Percentiles rank a stretch among this genome's conserved stretches.
phyloP scores from a whole-genome alignment of 768 basidiomycete genomes.

The Lentinula guzmanii region DNA sequence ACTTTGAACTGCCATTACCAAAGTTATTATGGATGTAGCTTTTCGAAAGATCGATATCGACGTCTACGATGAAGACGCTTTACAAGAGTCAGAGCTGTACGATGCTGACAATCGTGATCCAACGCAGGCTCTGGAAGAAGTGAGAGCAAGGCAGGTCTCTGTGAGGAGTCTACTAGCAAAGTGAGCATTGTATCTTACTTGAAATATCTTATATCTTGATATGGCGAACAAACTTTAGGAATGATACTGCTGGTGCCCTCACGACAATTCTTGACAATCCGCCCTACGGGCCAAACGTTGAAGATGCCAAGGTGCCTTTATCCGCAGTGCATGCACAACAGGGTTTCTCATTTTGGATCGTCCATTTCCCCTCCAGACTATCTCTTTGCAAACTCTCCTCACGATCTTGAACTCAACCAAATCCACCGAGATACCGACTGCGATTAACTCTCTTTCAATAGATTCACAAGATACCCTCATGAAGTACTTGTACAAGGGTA shows the following conservation, averaged over 20 bases:
- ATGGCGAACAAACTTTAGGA: constrained; percentile 34
- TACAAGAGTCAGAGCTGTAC: constrained; percentile 82
- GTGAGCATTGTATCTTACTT: constrained; percentile 35
- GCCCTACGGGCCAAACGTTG: constrained; percentile 84
- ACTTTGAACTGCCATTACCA: too few relatives aligned
- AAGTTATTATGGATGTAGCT: constrained; percentile 3
- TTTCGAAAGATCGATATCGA: constrained; percentile 97
- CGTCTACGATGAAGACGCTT: constrained; percentile 83
- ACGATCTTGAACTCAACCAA: constrained; percentile 94
- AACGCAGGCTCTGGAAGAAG: constrained; percentile 64
- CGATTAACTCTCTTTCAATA: constrained; percentile 66
- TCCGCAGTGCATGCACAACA: not conserved
- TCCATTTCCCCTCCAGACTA: constrained; percentile 38
- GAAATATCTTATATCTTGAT: not conserved
- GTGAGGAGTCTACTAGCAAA: constrained; percentile 71
- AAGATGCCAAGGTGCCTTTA: constrained; percentile 81
- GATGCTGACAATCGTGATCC: constrained; percentile 81
- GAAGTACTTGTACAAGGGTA: constrained; percentile 98
- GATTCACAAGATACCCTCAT: constrained; percentile 87
- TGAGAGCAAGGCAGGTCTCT: constrained; percentile 65
- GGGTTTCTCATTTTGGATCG: not conserved
- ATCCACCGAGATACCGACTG: constrained; percentile 73
- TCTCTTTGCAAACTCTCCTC: constrained; percentile 75
- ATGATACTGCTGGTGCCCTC: constrained; percentile 72
- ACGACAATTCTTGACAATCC: constrained; percentile 65